Evolutionary conservation across 2,329 filamentous ascomycete species (phyloP), one percentile per base, ranked within the genome.

Genomic region (Colletotrichum sojae): DNA sequence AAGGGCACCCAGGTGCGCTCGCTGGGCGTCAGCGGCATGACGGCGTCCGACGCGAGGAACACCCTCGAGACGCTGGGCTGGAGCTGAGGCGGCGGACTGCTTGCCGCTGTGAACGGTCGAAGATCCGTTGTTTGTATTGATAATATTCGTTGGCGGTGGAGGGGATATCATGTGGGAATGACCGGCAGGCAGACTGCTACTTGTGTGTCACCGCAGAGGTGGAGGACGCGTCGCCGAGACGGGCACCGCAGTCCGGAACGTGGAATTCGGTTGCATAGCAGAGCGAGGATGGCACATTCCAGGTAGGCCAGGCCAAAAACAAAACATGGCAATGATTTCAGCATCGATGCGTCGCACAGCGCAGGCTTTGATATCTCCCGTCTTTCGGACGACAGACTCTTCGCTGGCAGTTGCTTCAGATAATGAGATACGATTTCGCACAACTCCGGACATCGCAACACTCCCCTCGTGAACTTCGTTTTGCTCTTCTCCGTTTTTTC

Each of bases 11-110:
- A 90, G 76, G 87, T 86, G 39, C 83, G 88, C 61, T 85, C 88
- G 66, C 80, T 92, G 53, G 88, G 87, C 5, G 85, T 92, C 39
- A 84, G 86, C 64, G 83, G 85, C 52, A 86, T 92, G 82, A 81
- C 84, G 55, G 79, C 81, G 12, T 74, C 81, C 16, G 90, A 92
- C 73, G 85, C 87, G 12, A 84, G 84, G 72, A 82, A 78, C 18
- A 85, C 86, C 36, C 78, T 92, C 68, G 88, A 90, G 73, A 85
- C 86, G 76, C 78, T 91, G 52, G 89, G 89, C 5, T 91, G 87
- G 87, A 51, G 60, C n/a, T 65, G 52, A 66, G 51, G 13, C 18
- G n/a, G 2, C 18, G 9, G 31, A 2, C 31, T 36, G 10, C 31
- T 10, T 36, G 39, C 39, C 46, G 55, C 43, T 20, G 25, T 36